phyloP scores from a whole-genome alignment of 352 stramenopile species.

The Hyaloperonospora brassicae region DNA sequence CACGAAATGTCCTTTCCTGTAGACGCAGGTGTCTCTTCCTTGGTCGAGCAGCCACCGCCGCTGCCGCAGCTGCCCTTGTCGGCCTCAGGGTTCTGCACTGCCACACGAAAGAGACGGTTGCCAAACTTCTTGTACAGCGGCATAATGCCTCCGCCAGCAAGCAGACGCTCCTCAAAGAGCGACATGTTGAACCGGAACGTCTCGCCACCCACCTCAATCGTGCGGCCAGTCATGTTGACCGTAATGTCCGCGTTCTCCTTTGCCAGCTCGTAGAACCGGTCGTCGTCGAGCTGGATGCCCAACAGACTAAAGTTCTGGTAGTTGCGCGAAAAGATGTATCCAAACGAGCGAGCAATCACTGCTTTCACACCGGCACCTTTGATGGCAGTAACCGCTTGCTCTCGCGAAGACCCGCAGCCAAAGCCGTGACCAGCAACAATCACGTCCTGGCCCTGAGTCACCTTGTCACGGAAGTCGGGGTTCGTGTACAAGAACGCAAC shows the following conservation, averaged over 20 bases:
- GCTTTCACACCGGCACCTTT: conserved; percentile 75
- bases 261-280: conserved; percentile 77
- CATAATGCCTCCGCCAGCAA: conserved; percentile 79
- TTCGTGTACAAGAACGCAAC: conserved; percentile 81
- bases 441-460: conserved; percentile 57
- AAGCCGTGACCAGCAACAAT: conserved; percentile 76
- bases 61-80: conserved; percentile 34
- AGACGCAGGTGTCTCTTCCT: conserved; percentile 29
- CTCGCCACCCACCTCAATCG: conserved; percentile 67
- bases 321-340: conserved; percentile 85
- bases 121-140: conserved; percentile 82
- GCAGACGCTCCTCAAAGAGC: conserved; percentile 74
- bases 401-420: conserved; percentile 75
- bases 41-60: conserved; percentile 27
- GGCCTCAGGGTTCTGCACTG: conserved; percentile 53
- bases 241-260: conserved; percentile 65
- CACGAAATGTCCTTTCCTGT: conserved; percentile 51
- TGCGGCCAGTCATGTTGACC: conserved; percentile 77
- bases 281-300: conserved; percentile 71
- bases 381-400: conserved; percentile 76
- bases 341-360: conserved; percentile 78
- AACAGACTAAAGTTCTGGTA: conserved; percentile 83
- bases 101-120: conserved; percentile 79
- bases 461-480: conserved; percentile 81
- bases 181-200: conserved; percentile 84